Evolutionary conservation across 2,329 filamentous ascomycete species (phyloP).

Genomic region (Aspergillus sergii): DNA sequence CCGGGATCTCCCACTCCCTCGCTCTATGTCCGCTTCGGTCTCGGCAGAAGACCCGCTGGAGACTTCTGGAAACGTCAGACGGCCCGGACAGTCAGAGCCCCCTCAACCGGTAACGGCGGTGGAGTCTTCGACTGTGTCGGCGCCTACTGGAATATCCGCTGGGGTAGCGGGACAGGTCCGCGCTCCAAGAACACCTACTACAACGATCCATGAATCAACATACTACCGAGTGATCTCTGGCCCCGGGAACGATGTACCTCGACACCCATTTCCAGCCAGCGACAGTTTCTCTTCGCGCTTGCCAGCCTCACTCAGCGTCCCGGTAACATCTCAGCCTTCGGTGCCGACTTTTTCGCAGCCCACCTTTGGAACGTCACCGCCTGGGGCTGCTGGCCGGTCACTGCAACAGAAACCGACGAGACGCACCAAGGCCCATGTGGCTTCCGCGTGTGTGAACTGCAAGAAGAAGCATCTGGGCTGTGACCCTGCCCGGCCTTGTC

Average conservation of each 20-base stretch:
- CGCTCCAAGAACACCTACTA: constrained; percentile 19
- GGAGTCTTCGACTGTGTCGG: constrained; percentile 15
- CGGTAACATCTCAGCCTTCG: constrained; percentile 20
- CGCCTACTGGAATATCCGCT: constrained; percentile 9
- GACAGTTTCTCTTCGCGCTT: constrained; percentile 24
- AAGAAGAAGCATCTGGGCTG: constrained; percentile 53
- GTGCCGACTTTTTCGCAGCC: constrained; percentile 30
- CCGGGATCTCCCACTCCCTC: constrained; percentile 42
- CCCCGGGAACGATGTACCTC: constrained; percentile 19
- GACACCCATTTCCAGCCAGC: constrained; percentile 19
- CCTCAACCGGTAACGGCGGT: constrained; percentile 26
- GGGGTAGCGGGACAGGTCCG: constrained; percentile 15
- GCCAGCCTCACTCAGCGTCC: constrained; percentile 25
- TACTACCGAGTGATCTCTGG: constrained; percentile 19
- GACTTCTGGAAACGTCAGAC: constrained; percentile 38
- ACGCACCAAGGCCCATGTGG: constrained; percentile 51
- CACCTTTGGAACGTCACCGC: constrained; percentile 24
- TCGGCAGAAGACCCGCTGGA: constrained; percentile 41
- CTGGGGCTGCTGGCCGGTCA: constrained; percentile 27
- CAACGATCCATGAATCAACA: constrained; percentile 16
- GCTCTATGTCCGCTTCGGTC: constrained; percentile 49
- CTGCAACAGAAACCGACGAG: constrained; percentile 43
- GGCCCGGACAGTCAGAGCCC: constrained; percentile 33
- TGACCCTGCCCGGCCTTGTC: constrained; percentile 49
- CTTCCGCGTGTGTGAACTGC: constrained; percentile 52